Base-by-base conservation (phyloP, 2,329 filamentous ascomycete genomes). In the Ramichloridium luteum region DNA sequence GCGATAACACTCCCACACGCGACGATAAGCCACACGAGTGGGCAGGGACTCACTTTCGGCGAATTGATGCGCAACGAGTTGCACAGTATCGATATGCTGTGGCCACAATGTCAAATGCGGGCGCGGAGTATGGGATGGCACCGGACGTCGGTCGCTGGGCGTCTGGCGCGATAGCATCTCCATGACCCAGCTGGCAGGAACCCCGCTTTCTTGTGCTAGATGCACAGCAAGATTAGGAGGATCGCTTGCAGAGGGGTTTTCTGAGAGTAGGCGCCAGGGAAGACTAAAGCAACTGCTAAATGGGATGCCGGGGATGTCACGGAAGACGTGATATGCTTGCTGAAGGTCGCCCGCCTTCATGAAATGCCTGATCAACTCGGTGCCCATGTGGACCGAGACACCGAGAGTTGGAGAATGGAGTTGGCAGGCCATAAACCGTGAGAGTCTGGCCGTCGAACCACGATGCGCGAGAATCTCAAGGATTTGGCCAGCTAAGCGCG, bases 1-100 rank as follows among this genome's bases (percentile, higher is more conserved):
- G 5, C 49, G 43, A 41, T 65, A 69, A 31, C 64, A 59, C 49
- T 60, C 60, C 41, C 60, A 56, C 5, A 69, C 59, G 16, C 62
- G 44, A 11, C 58, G 50, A 36, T 61, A 65, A 0, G 65, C 56
- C 8, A 52, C 49, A n/a, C 57, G 56, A 1, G 62, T 53, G 6
- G 39, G 47, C 16, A 64, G 23, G 11, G 55, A 42, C 14, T 47
- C 36, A 2, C 55, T 56, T 30, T 48, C 51, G 2, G 65, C 58
- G 31, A 66, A 56, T 3, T 58, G 52, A 10, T 60, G 46, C 1
- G 66, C 67, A 11, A 68, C 48, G n/a, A 56, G 40, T 36, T 67
- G 58, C 16, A 68, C 51, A 30, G 65, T 48, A 16, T 61, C 50
- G 12, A 62, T 49, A 10, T 59, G 58, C 16, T 47, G 50, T 25